Evolutionary conservation across 2,329 filamentous ascomycete genomes (phyloP), one percentile per base, ranked within the genome.

Genomic region (Aureobasidium subglaciale): DNA sequence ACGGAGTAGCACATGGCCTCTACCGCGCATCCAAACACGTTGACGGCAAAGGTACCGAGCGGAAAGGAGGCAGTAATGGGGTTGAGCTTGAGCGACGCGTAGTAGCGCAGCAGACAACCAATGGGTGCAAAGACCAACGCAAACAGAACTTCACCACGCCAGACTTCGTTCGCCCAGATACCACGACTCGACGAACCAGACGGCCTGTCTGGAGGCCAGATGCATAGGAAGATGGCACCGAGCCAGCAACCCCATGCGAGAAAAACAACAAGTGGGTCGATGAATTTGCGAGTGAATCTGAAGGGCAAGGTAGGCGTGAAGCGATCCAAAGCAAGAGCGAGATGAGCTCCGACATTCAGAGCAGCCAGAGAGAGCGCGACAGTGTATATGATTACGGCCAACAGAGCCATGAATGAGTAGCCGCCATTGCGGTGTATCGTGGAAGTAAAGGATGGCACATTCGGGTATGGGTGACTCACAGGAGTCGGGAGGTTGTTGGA

Each of bases 31-130:
- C 91, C 92, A 13, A 86, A 68, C 4, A 95, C 75, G 64, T 97
- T 97, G 25, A 87, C 89, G 0, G 75, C 72, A 63, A 96, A 96
- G 0, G 92, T 97, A 2, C 92, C 92, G 0, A 96, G 69, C 0
- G 92, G 92, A 62, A 96, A 96, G 0, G 78, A 73, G 0, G 82
- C 69, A 0, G 83, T 62, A 18, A 81, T 75, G 0, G 79, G 74
- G 63, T 96, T 96, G n/a, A 96, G 78, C 22, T 75, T 69, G 6
- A 87, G 66, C 0, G 87, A 87, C 1, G 81, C 70, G 66, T 90
- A 91, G 72, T 88, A 95, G 3, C 92, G 81, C 0, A 79, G 66
- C 0, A 96, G 71, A 62, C 87, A 91, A 0, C 92, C 92, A 0
- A 89, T 62, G 0, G 92, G 92, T 1, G 90, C 87, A 63, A 96